Conservation (phyloP, 306 rosid species). For the Mimosa bimucronata region DNA sequence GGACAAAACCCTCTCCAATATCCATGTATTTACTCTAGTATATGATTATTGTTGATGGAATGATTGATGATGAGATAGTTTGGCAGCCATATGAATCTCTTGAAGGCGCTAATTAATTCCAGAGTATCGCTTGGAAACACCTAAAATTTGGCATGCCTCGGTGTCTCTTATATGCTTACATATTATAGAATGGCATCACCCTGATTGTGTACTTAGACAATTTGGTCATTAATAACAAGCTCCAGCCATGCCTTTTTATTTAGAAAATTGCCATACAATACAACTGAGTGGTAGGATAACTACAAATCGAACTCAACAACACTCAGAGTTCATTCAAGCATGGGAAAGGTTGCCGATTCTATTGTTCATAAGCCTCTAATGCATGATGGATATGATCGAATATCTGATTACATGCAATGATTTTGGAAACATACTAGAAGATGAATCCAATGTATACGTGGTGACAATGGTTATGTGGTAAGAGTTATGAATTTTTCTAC, state of each 20-base stretch:
- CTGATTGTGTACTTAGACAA: not conserved
- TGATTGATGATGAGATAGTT: not conserved
- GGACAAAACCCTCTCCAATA: not conserved
- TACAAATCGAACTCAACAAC: not conserved
- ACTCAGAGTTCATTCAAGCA: too few species aligned
- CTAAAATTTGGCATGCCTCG: not conserved
- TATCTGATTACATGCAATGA: not conserved
- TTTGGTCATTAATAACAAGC: not conserved
- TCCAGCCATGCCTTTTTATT: not conserved
- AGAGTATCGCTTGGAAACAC: not conserved
- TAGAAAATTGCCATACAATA: not conserved
- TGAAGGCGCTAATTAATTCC: not conserved
- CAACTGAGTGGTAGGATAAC: not conserved
- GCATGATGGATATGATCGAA: too few species aligned
- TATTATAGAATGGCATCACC: not conserved
- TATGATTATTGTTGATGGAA: too few species aligned
- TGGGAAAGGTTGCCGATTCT: not conserved
- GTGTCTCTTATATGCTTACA: not conserved
- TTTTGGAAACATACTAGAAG: not conserved
- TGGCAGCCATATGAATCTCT: not conserved
- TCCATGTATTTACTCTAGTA: not conserved
- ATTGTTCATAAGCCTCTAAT: not conserved
- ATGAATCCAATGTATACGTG: not conserved
- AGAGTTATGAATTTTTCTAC: too few species aligned
- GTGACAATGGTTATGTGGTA: not conserved